Conservation (phyloP, 1,284 basidiomycete species). For the Trichosporon sp. region DNA sequence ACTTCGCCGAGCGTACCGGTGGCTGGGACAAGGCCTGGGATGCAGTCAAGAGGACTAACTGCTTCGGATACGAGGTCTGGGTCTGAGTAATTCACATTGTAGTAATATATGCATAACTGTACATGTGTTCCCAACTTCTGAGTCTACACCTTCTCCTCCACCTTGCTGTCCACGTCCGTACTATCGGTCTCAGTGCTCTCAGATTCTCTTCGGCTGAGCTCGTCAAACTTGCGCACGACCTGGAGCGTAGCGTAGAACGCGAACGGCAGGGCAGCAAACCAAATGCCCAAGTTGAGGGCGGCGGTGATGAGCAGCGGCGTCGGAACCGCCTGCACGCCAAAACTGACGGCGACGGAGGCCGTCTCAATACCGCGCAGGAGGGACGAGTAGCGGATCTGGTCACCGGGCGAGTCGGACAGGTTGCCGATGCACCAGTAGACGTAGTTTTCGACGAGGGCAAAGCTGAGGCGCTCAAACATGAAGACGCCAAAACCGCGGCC, state of each 20-base stretch:
- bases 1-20: not conserved
- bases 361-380: slow-evolving; percentile 31
- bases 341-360: slow-evolving; percentile 19
- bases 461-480: slow-evolving; percentile 27
- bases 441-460: slow-evolving; percentile 25
- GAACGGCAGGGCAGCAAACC: slow-evolving; percentile 23
- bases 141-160: not conserved
- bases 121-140: not conserved
- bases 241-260: slow-evolving; percentile 23
- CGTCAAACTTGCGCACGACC: slow-evolving; percentile 26
- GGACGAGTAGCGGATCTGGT: slow-evolving; percentile 27
- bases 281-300: slow-evolving; percentile 21
- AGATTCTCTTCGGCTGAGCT: not conserved
- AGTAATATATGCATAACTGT: not conserved
- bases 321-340: slow-evolving; percentile 29
- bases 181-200: not conserved
- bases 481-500: slow-evolving; percentile 29
- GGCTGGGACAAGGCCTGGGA: not conserved
- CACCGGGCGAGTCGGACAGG: slow-evolving; percentile 27
- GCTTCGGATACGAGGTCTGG: not conserved
- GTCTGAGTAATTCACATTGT: not conserved
- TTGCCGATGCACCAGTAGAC: slow-evolving; percentile 27
- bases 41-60: not conserved
- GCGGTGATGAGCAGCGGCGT: slow-evolving; percentile 25
- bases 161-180: not conserved